Evolutionary conservation across 768 basidiomycete genomes (phyloP).

Genomic region (Mycena vitilis): DNA sequence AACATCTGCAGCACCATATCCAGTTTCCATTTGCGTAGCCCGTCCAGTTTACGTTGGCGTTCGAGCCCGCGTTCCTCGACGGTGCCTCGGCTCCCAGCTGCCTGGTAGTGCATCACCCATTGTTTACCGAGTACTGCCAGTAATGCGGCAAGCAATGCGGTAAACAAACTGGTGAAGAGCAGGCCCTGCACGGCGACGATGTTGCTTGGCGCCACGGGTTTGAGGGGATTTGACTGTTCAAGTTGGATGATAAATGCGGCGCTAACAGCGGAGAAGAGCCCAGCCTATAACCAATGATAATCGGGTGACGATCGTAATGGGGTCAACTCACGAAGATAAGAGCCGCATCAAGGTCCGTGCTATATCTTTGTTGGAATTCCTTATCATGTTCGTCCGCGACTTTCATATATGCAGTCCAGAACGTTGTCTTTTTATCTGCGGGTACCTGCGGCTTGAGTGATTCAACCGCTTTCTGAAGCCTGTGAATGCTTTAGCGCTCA

Average conservation of each 20-base stretch:
- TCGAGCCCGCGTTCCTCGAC: slow-evolving; percentile 16
- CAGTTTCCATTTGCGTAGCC: slow-evolving; percentile 17
- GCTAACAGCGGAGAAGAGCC: slow-evolving; percentile 24
- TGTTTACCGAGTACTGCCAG: slow-evolving; percentile 20
- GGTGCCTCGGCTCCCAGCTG: slow-evolving; percentile 8
- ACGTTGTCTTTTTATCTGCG: slow-evolving; percentile 11
- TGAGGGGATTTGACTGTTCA: background rate
- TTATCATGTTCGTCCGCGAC: slow-evolving; percentile 23
- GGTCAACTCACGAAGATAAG: slow-evolving; percentile 22
- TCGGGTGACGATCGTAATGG: too few relatives aligned
- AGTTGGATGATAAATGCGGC: slow-evolving; percentile 10
- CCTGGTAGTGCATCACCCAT: slow-evolving; percentile 14
- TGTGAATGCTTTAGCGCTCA: background rate
- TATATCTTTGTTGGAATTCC: slow-evolving; percentile 16
- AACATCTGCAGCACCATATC: slow-evolving; percentile 6
- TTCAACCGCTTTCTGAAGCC: background rate
- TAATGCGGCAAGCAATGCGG: background rate
- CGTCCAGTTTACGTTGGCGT: slow-evolving; percentile 19
- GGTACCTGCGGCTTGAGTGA: background rate
- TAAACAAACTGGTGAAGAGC: slow-evolving; percentile 18
- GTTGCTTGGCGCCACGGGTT: too few relatives aligned
- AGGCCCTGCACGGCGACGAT: background rate
- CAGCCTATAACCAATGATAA: background rate
- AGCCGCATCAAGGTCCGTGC: slow-evolving; percentile 10
- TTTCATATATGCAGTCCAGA: slow-evolving; percentile 19